phyloP scores from a whole-genome alignment of 2,329 filamentous ascomycete species.

The Fusarium palustre region DNA sequence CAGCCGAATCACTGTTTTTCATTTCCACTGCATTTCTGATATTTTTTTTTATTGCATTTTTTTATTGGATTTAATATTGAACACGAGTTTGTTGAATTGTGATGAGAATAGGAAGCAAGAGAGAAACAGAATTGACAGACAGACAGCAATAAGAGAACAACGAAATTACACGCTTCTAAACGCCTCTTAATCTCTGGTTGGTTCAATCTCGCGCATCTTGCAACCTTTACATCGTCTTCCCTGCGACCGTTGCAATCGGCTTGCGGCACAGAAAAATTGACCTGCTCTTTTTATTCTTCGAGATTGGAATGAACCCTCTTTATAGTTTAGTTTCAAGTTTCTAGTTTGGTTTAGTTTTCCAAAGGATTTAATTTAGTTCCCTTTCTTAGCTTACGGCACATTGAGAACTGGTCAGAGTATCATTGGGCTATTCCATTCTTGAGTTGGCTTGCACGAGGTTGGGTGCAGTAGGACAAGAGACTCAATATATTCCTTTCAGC shows the following conservation, averaged over 20 bases:
- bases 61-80: not conserved
- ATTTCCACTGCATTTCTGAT: constrained; percentile 28
- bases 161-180: constrained; percentile 37
- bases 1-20: constrained; percentile 23
- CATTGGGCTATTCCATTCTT: constrained; percentile 14
- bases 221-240: constrained; percentile 10
- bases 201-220: constrained; percentile 14
- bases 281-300: constrained; percentile 2
- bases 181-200: constrained; percentile 26
- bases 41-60: not conserved
- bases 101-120: no score
- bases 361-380: constrained; percentile 7
- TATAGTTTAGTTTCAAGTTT: constrained; percentile 15
- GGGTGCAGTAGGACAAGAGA: not conserved
- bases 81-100: not conserved
- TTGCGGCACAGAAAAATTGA: constrained; percentile 32
- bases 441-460: constrained; percentile 1
- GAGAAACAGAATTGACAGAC: not conserved
- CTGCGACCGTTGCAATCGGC: constrained; percentile 16
- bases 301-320: not conserved
- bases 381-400: constrained; percentile 3
- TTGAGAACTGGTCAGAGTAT: constrained; percentile 2
- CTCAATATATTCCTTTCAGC: not conserved
- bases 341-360: not conserved
- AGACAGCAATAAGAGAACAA: not conserved